These are phyloP conservation scores for Penicillium samsonianum DNA, from an alignment of 495 filamentous ascomycete genomes.

Conservation along the genomic window DNA sequence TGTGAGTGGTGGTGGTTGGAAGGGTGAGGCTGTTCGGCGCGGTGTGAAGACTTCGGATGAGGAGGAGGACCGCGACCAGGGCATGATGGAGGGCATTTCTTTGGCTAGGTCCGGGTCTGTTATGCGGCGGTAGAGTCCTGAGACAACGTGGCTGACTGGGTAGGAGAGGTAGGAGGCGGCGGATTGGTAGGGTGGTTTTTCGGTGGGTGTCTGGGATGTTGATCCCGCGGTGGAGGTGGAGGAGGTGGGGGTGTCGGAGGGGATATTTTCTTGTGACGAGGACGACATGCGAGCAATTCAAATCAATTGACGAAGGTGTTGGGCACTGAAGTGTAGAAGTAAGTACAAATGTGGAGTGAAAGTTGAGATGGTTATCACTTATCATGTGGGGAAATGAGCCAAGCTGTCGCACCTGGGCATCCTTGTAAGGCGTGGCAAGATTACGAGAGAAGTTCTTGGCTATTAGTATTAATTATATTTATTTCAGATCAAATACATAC, in stretches of 20 bases:
- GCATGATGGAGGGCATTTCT: slow-evolving; percentile 29
- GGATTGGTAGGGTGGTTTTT: slow-evolving; percentile 34
- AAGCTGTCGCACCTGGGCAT: background rate
- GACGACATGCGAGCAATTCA: slow-evolving; percentile 32
- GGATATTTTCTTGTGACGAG: slow-evolving; percentile 26
- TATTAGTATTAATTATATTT: too few relatives aligned
- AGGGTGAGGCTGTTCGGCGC: slow-evolving; percentile 57
- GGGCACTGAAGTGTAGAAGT: background rate
- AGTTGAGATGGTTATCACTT: slow-evolving; percentile 9
- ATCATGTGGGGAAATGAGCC: slow-evolving; percentile 9
- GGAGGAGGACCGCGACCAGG: slow-evolving; percentile 29
- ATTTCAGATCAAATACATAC: too few relatives aligned
- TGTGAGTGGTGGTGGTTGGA: slow-evolving; percentile 61
- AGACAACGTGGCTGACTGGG: slow-evolving; percentile 56
- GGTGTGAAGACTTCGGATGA: slow-evolving; percentile 48
- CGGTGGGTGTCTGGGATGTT: slow-evolving; percentile 37
- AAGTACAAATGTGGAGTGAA: slow-evolving; percentile 9
- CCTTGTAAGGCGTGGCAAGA: background rate
- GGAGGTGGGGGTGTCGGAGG: slow-evolving; percentile 27
- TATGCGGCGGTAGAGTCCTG: slow-evolving; percentile 53
- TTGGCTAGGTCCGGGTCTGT: slow-evolving; percentile 42
- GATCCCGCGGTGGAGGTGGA: slow-evolving; percentile 36
- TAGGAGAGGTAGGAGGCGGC: slow-evolving; percentile 55
- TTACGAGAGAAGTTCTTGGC: background rate
- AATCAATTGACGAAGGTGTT: slow-evolving; percentile 17